Base-by-base conservation (phyloP, 306 rosid species). In the Rosa chinensis region DNA sequence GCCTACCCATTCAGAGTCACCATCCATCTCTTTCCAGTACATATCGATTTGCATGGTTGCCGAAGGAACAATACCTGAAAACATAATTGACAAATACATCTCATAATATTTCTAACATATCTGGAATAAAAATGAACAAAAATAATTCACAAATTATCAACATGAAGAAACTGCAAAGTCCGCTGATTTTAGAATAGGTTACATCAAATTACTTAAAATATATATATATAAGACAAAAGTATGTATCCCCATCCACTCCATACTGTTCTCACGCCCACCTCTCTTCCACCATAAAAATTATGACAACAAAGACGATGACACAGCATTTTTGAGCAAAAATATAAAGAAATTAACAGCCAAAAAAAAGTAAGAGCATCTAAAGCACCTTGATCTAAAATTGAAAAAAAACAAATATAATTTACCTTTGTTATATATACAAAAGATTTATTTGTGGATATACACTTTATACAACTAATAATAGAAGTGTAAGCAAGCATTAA, bases 1-100 rank as follows among this genome's bases (percentile, higher is more conserved):
- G 88, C 96, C 79, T 91, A 96, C 99, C 99, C 99, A 96, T 78
- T 93, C 98, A 75, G 94, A 90, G 83, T 96, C 97, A 5, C 90
- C 94, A 78, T 91, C 92, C 87, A 87, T 80, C 92, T 89, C 94
- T 89, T 96, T 96, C 99, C 97, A 96, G 87, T 84, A 93, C 82
- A 93, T 76, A 87, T 96, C 97, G 91, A 87, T 89, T 77, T 89
- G 99, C 85, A 85, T 83, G 80, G 94, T 78, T 79, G 88, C 83
- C 28, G 87, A 82, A 77, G 96, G 94, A 82, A 91, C 93, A 74
- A 90, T 85, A 83, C 90, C 96, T 96, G 93, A 78, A 82, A 88
- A 85, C 45, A 68, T 64, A 78, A 72, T 66, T 79, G 52, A 53
- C 64, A 83, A 77, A 84, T 78, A 70, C 55, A 69, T 83, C 66